Conservation (phyloP, 2,329 filamentous ascomycete species). For the Neurospora crassa region DNA sequence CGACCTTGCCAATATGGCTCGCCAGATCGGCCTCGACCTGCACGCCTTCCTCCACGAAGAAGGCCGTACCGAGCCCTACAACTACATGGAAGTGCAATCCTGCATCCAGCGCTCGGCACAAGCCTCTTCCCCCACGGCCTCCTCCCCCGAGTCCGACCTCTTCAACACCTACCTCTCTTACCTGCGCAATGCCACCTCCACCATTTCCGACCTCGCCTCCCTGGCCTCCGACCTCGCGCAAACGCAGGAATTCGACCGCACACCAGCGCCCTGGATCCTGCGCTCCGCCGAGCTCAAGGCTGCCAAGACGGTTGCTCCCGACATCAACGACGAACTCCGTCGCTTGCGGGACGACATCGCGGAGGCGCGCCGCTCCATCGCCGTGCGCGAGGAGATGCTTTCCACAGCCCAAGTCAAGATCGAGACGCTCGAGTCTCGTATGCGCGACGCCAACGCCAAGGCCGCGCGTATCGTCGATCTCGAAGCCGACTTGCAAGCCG, state of each 20-base stretch:
- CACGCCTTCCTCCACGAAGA: conserved; percentile 61
- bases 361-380: conserved; percentile 63
- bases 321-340: conserved; percentile 77
- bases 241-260: conserved; percentile 70
- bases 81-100: conserved; percentile 54
- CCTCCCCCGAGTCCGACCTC: conserved; percentile 54
- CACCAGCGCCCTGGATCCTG: conserved; percentile 70
- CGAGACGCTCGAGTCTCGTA: conserved; percentile 79
- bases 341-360: conserved; percentile 71
- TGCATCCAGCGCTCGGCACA: conserved; percentile 50
- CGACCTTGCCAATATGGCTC: conserved; percentile 56
- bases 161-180: conserved; percentile 60
- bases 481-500: conserved; percentile 47
- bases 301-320: conserved; percentile 70
- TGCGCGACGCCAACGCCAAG: conserved; percentile 75
- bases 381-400: conserved; percentile 68
- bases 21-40: conserved; percentile 57
- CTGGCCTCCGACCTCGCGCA: conserved; percentile 62
- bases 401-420: conserved; percentile 88
- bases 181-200: conserved; percentile 52
- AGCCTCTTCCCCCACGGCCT: conserved; percentile 34
- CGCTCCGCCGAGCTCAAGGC: conserved; percentile 72
- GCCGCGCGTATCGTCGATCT: conserved; percentile 58
- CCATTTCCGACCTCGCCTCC: conserved; percentile 61
- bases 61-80: conserved; percentile 57